Conservation (phyloP, 2,329 filamentous ascomycete genomes). For the Leptographium lundbergii region DNA sequence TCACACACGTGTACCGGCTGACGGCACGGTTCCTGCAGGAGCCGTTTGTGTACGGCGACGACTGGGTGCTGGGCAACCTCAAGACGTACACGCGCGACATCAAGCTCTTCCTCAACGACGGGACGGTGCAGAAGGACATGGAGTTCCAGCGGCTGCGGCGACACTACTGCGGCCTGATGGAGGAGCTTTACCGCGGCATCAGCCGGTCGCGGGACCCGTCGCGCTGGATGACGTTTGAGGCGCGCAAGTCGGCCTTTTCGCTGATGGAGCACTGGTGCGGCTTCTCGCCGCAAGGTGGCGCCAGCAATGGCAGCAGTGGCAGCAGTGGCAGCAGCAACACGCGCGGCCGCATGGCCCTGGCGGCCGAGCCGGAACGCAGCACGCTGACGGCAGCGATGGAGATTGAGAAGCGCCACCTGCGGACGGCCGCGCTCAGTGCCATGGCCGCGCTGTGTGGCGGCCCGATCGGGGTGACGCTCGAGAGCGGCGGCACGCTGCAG, state of each 20-base stretch:
- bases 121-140: constrained; percentile 88
- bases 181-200: constrained; percentile 85
- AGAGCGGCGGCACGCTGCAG: constrained; percentile 74
- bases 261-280: constrained; percentile 99
- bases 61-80: constrained; percentile 83
- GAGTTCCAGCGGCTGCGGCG: constrained; percentile 84
- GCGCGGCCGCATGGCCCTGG: no score
- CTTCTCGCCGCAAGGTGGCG: constrained; percentile 62
- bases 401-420: constrained; percentile 88
- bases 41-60: constrained; percentile 66
- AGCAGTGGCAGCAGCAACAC: no score
- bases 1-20: constrained; percentile 90
- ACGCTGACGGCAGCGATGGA: constrained; percentile 83
- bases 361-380: constrained; percentile 48
- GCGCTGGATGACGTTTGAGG: constrained; percentile 95
- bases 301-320: no score
- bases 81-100: constrained; percentile 84
- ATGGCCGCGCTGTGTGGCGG: constrained; percentile 89
- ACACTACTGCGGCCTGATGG: constrained; percentile 88
- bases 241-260: constrained; percentile 85
- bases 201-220: constrained; percentile 74
- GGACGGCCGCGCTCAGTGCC: constrained; percentile 80
- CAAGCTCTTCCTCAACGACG: constrained; percentile 87
- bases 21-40: constrained; percentile 81
- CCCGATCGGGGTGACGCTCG: constrained; percentile 75